These are phyloP conservation scores for Tylopilus vinaceipallidus DNA, from an alignment of 768 basidiomycete genomes.

Conservation along the genomic window DNA sequence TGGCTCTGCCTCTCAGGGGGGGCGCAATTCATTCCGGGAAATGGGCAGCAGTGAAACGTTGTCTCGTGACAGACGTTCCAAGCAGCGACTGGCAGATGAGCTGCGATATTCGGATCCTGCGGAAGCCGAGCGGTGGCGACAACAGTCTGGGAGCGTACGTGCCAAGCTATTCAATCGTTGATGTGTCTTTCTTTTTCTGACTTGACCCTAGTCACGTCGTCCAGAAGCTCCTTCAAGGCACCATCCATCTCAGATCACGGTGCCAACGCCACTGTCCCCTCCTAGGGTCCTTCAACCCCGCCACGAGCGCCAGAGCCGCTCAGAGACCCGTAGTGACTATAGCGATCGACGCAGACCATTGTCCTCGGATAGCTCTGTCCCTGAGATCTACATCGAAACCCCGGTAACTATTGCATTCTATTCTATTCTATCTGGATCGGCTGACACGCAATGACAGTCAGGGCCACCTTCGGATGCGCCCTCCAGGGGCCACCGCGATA, in stretches of 20 bases:
- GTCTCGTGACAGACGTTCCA: constrained; percentile 18
- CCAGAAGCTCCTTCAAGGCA: constrained; percentile 10
- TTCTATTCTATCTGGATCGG: constrained; percentile 6
- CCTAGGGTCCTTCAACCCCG: constrained; percentile 15
- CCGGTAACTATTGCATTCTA: constrained; percentile 23
- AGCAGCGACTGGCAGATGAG: constrained; percentile 34
- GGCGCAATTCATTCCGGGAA: constrained; percentile 12
- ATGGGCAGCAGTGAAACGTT: constrained; percentile 18
- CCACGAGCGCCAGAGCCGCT: constrained; percentile 28
- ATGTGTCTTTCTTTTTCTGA: not conserved
- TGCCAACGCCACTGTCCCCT: constrained; percentile 29
- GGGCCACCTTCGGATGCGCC: constrained; percentile 33
- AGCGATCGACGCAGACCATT: constrained; percentile 22
- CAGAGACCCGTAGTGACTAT: constrained; percentile 14
- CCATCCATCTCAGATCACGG: constrained; percentile 21
- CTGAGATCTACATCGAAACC: constrained; percentile 32
- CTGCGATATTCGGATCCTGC: constrained; percentile 35
- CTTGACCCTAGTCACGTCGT: constrained; percentile 14
- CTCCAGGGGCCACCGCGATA: constrained; percentile 22
- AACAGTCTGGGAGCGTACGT: constrained; percentile 20
- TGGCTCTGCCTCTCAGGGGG: constrained; percentile 19
- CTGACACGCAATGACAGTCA: constrained; percentile 25
- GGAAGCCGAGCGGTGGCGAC: constrained; percentile 32
- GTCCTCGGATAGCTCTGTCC: constrained; percentile 35
- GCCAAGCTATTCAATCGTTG: not conserved